Conservation (phyloP, 345 rosid genomes). For the Conringia planisiliqua region DNA sequence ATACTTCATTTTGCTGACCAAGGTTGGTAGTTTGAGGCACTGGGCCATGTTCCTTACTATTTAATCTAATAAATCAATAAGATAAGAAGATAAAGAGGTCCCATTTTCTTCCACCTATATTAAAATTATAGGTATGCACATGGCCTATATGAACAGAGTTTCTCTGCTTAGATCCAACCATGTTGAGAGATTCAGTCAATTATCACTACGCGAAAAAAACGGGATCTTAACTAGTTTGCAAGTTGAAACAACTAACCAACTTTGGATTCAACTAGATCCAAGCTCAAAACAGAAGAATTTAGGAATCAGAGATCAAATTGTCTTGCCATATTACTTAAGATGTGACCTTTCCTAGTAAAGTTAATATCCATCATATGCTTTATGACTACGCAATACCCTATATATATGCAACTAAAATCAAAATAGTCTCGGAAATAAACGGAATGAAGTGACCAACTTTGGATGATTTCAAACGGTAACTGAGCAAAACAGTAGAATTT, state of each 20-base stretch:
- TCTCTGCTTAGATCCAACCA: constrained; percentile 17
- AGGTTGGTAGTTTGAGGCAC: not conserved
- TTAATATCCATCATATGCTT: not conserved
- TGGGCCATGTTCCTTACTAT: not conserved
- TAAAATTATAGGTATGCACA: constrained; percentile 15
- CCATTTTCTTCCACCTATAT: not conserved
- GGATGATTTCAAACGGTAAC: not conserved
- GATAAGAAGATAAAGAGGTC: constrained; percentile 1
- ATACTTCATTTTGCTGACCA: not conserved
- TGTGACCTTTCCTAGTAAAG: not conserved
- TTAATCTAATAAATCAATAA: not conserved
- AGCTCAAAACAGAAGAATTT: not conserved
- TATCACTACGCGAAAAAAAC: not conserved
- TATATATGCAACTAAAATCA: not conserved
- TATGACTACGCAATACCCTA: not conserved
- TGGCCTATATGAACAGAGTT: constrained; percentile 3
- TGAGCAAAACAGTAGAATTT: not conserved
- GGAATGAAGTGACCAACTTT: not conserved
- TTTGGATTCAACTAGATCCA: not conserved
- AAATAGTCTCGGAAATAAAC: not conserved
- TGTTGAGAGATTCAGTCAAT: not conserved
- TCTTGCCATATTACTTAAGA: not conserved
- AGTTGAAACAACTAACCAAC: not conserved
- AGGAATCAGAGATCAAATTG: not conserved
- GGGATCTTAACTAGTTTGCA: not conserved